A percentile compares a stretch with the other conserved stretches of the same genome.
phyloP scores from a whole-genome alignment of 345 rosid species.

The Populus simonii region DNA sequence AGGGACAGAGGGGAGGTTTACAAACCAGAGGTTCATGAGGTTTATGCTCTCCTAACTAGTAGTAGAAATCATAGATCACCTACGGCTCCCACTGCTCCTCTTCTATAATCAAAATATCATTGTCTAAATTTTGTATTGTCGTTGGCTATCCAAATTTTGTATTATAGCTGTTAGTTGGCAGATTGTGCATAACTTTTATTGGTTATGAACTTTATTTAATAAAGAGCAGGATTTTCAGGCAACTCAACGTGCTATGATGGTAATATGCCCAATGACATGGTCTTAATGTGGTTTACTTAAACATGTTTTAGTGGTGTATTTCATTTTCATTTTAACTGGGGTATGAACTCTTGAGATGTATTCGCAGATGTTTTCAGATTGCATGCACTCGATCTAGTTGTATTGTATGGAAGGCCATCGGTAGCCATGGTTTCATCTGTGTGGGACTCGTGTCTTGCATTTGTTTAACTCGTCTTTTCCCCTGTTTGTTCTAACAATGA shows the following conservation, averaged over 20 bases:
- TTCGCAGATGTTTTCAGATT: background rate
- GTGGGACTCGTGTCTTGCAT: background rate
- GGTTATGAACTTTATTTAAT: conserved; percentile 32
- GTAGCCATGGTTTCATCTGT: background rate
- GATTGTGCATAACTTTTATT: conserved; percentile 30
- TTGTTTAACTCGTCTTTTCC: background rate
- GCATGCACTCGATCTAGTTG: background rate
- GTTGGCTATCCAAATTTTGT: conserved; percentile 7
- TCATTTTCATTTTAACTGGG: background rate
- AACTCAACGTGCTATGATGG: background rate
- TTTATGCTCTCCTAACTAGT: conserved; percentile 70
- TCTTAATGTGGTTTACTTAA: background rate
- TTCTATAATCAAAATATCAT: conserved; percentile 32
- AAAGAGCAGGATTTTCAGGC: conserved; percentile 16
- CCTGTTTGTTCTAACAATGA: background rate
- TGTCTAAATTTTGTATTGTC: background rate
- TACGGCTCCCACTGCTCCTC: conserved; percentile 28
- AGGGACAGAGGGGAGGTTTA: conserved; percentile 80
- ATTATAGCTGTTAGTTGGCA: background rate
- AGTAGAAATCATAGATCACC: conserved; percentile 55
- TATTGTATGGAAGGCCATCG: background rate
- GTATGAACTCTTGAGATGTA: background rate
- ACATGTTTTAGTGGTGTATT: background rate
- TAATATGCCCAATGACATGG: background rate
- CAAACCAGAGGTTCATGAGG: conserved; percentile 83